Evolutionary conservation across 1,284 basidiomycete species (phyloP), one percentile per base, ranked within the genome.

Genomic region (Papiliotrema nemorosa): DNA sequence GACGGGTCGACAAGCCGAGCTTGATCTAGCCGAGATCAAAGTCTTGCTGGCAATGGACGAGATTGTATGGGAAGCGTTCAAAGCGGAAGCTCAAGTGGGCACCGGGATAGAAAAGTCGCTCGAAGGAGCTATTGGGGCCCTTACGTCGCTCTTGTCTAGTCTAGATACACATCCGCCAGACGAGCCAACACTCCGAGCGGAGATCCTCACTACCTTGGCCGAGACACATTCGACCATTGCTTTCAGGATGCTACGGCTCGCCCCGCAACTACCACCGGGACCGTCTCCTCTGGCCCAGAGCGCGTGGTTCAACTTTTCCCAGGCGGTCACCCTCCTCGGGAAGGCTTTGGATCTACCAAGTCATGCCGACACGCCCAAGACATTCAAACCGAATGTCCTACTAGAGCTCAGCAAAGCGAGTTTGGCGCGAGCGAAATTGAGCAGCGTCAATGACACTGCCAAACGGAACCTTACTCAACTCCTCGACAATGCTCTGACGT

Each of bases 1-100:
- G 5, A 35, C 56, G 0, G 58, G 52, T 3, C 57, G 67, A 41
- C 67, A 72, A 57, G 60, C 68, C 16, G 69, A 73, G 59, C 39
- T 72, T 24, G 68, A 70, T 49, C 52, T 73, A 3, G 55, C 57
- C 24, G 67, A 73, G 50, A 66, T 68, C 52, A 67, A 70, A 48
- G 59, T 69, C 21, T 55, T 73, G 5, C 53, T 73, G 27, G 44
- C 59, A 12, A 54, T 69, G 50, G 71, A 73, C 54, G 48, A 55
- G 35, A 60, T 69, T 45, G 62, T 70, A 24, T 73, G 68, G 67
- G 67, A 69, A 22, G 47, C 63, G 29, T 62, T 57, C 52, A 59
- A 62, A 44, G 42, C 48, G 12, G 50, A 67, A 50, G 65, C 67
- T 1, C 42, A 50, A 31, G 55, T 58, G 10, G 65, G 60, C 6